Evolutionary conservation across 2,329 filamentous ascomycete species (phyloP), one percentile per base, ranked within the genome.

Genomic region (Botryosphaeria dothidea): DNA sequence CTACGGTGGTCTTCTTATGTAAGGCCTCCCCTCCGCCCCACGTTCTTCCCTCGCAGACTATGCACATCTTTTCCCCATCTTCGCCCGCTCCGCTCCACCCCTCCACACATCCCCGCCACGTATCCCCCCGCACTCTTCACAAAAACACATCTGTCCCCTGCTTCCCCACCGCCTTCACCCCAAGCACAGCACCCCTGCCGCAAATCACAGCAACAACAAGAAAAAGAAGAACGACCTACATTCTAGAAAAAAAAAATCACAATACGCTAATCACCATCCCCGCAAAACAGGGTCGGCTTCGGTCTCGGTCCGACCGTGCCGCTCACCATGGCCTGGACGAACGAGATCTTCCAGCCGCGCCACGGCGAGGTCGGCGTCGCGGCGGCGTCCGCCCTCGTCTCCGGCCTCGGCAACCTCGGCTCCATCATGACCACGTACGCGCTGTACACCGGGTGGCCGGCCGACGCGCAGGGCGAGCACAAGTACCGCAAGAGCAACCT

Each of bases 271-370:
- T n/a, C n/a, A n/a, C n/a, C n/a, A n/a, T n/a, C n/a, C n/a, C n/a
- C n/a, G n/a, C n/a, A n/a, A n/a, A n/a, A n/a, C n/a, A 60, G 56
- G 79, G 90, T 97, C 38, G 93, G 93, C 4, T 96, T 96, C 72
- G 93, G 93, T 0, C 88, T 97, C 1, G 93, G 93, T 1, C 93
- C 93, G 3, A 96, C 93, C 0, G 92, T 96, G 0, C 93, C 93
- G 11, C 94, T 94, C 72, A 94, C 91, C 76, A 97, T 97, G 93
- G 90, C 92, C 38, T 96, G 93, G 93, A 92, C 91, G 34, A 92
- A 88, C 68, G 91, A 96, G 78, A 90, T 96, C 73, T 97, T 97
- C 82, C 92, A 96, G 79, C 86, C 86, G 34, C 90, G 93, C 13
- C 93, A 97, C 73, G 92, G 93, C 52, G 93, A 97, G 77, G 92